Evolutionary conservation across 75 land plant genomes (phyloP), one percentile per base, ranked within the genome.

Genomic region (Isoetes taiwanensis): DNA sequence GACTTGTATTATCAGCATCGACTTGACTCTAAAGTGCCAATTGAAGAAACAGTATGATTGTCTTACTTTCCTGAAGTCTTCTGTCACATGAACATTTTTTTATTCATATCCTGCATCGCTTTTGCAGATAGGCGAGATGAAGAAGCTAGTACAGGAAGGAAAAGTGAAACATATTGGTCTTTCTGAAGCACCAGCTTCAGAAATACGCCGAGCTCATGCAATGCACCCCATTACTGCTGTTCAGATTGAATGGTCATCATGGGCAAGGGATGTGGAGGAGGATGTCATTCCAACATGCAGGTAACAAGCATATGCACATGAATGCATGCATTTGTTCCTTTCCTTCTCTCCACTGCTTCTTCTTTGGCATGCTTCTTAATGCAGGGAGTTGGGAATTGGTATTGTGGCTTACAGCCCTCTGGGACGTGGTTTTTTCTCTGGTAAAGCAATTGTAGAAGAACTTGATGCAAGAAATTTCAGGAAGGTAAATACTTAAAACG

Each of bases 171-270:
- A n/a, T n/a, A n/a, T n/a, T n/a, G n/a, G n/a, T n/a, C n/a, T n/a
- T n/a, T n/a, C n/a, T n/a, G n/a, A n/a, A n/a, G n/a, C n/a, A n/a
- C n/a, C n/a, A n/a, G n/a, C n/a, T n/a, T n/a, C n/a, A n/a, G n/a
- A n/a, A 2, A 78, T 84, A 21, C 63, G 73, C 56, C 64, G 90
- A 24, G 90, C 90, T 5, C 75, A 82, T 68, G 90, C 86, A 4
- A 80, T 85, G 60, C 90, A 85, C 61, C 90, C 90, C 2, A 76
- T 85, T 6, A 76, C 77, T 30, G 90, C 86, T 29, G 6, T 82
- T 10, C 90, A 85, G 55, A 64, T 76, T 43, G 87, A 83, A 46
- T 83, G 80, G 77, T 83, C 87, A 2, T 59, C 76, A 17, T 79
- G 83, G 83, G 64, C 74, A 19, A 71, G 86, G 12, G 83, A 79